Base-by-base conservation (phyloP, 1,284 basidiomycete genomes). In the Naganishia sp. region DNA sequence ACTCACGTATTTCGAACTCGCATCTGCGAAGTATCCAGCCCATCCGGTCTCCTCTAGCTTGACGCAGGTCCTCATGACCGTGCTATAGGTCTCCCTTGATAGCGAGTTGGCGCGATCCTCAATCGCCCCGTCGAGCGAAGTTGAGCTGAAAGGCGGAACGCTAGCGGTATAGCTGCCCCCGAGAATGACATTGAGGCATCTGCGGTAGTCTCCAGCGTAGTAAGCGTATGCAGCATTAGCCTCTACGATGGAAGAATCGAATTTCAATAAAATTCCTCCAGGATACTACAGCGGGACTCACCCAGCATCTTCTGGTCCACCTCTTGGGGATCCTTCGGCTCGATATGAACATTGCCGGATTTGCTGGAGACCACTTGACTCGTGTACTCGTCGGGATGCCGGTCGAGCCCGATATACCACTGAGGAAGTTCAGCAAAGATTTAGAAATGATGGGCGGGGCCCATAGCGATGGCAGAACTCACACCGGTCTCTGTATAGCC, bases 271-370 rank as follows among this genome's bases (percentile, higher is more conserved):
- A 13, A 23, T 1, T 28, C 25, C 5, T 28, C 23, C 18, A 49
- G 17, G 10, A 56, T 17, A 15, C 3, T 28, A 6, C 49, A 21
- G 15, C 15, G 11, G 18, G 23, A 35, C 65, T 28, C 51, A 62
- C 65, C 65, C n/a, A 66, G 43, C 43, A 66, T 54, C 35, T 54
- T 61, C n/a, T 61, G 65, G 25, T 66, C 65, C 9, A 62, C 52
- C 13, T 61, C 58, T 2, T 60, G 41, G 41, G 43, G 50, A 21
- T 43, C 9, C 17, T 55, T 53, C 15, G 35, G 23, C 1, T 55
- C 47, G 21, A 49, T 42, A 11, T 43, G 50, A 15, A 51, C 35
- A 25, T 61, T 66, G 2, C 65, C 49, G 7, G 58, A 51, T 25
- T 49, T 49, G 35, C 58, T 51, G 17, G 58, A 61, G 21, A 61